Conservation (phyloP, 768 basidiomycete species). For the Boletus subparvulus region DNA sequence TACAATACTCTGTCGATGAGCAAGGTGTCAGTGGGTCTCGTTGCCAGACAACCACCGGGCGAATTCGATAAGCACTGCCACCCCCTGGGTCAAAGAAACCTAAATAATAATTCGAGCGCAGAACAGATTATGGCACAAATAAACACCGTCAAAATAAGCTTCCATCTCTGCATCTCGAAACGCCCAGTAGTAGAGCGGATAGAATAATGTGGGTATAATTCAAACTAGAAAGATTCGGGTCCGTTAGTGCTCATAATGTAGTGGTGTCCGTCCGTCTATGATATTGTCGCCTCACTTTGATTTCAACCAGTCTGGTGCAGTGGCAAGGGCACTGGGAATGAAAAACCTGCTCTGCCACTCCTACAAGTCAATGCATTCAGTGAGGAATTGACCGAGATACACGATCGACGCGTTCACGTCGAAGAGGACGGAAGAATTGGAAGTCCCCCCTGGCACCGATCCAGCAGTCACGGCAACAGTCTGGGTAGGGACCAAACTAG, state of each 20-base stretch:
- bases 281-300: constrained; percentile 17
- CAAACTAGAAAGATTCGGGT: constrained; percentile 15
- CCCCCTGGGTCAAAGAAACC: neutral
- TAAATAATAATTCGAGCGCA: neutral
- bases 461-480: constrained; percentile 13
- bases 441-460: neutral
- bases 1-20: neutral
- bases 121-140: constrained; percentile 16
- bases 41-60: constrained; percentile 18
- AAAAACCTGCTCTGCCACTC: constrained; percentile 10
- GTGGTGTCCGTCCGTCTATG: constrained; percentile 24
- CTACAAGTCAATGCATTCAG: constrained; percentile 6
- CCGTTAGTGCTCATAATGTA: constrained; percentile 19
- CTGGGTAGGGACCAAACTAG: constrained; percentile 25
- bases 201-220: constrained; percentile 30
- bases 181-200: constrained; percentile 4
- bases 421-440: constrained; percentile 10
- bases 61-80: constrained; percentile 7
- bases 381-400: constrained; percentile 19
- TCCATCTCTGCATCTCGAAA: constrained; percentile 9
- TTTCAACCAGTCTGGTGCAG: neutral
- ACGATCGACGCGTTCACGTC: constrained; percentile 20
- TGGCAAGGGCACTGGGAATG: neutral
- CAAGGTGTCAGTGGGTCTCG: neutral
- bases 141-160: constrained; percentile 9